Evolutionary conservation across 805 yeast genomes (phyloP), one percentile per base, ranked within the genome.

Genomic region (Ogataea pini): DNA sequence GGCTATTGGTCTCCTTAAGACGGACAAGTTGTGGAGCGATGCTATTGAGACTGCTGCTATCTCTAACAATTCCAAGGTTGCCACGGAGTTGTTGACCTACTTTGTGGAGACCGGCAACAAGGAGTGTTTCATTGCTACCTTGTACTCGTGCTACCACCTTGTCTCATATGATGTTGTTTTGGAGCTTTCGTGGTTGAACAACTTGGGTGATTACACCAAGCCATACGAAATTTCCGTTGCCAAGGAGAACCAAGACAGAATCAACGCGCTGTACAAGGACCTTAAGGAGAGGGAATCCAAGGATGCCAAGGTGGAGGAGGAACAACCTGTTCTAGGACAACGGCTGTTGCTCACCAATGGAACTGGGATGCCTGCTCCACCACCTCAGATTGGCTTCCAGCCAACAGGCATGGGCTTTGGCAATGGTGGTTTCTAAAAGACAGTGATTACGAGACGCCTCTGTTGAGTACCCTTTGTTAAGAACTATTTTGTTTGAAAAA

Each of bases 41-140:
- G 91, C 96, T 53, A 86, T 94, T 64, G 88, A 82, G 64, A 91
- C 98, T 8, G 97, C 96, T 19, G 82, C 96, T 14, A 72, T 83
- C 49, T 90, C 97, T 16, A 80, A 80, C 53, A 84, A 85, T 56
- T 62, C 80, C 9, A 90, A 87, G 65, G 85, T 92, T 63, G 91
- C 96, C 29, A 92, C 89, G 67, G 98, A 94, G 51, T 74, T 89
- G 55, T 73, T 94, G 67, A 79, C 85, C 46, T 94, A 92, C 73
- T 94, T 94, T 68, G 97, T 94, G 51, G 97, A 92, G 61, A 89
- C 96, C 33, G 98, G 96, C 58, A 94, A 94, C 73, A 89, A 85
- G 70, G 99, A 94, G 74, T 88, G 96, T 61, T 87, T 89, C 65
- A 86, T 90, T 61, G 97, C 96, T 5, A 80, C 91, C 52, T 77